These are phyloP conservation scores for Vaccinium corymbosum DNA, from an alignment of 148 eudicot species.

Conservation along the genomic window DNA sequence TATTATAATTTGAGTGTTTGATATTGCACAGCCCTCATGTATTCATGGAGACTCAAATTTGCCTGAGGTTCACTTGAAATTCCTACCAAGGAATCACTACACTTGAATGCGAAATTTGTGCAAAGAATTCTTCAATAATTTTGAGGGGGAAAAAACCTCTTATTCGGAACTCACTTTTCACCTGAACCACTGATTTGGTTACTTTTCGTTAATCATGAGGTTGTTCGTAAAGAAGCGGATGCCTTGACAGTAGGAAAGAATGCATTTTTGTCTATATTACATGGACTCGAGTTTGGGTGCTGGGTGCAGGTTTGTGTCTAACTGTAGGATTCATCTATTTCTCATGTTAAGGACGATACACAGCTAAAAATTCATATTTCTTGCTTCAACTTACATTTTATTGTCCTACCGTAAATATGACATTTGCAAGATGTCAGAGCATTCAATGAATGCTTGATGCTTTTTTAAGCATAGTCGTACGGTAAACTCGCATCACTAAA, in stretches of 20 bases:
- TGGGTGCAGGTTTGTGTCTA: too few species aligned
- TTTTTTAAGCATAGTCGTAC: too few species aligned
- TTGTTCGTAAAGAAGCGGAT: neutral
- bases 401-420: too few species aligned
- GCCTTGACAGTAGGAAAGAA: neutral
- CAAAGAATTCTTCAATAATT: neutral
- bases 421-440: too few species aligned
- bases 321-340: too few species aligned
- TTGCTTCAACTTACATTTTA: too few species aligned
- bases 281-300: too few species aligned
- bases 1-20: neutral
- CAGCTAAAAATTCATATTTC: too few species aligned
- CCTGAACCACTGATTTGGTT: neutral
- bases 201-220: neutral
- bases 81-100: neutral
- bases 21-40: neutral
- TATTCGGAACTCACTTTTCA: neutral
- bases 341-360: too few species aligned
- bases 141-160: neutral
- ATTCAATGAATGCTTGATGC: too few species aligned
- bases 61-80: neutral
- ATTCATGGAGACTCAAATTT: neutral
- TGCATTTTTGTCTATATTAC: too few species aligned
- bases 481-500: too few species aligned
- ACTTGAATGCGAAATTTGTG: neutral